Evolutionary conservation across 495 filamentous ascomycete species (phyloP).

Genomic region (Chaetomium tenue): DNA sequence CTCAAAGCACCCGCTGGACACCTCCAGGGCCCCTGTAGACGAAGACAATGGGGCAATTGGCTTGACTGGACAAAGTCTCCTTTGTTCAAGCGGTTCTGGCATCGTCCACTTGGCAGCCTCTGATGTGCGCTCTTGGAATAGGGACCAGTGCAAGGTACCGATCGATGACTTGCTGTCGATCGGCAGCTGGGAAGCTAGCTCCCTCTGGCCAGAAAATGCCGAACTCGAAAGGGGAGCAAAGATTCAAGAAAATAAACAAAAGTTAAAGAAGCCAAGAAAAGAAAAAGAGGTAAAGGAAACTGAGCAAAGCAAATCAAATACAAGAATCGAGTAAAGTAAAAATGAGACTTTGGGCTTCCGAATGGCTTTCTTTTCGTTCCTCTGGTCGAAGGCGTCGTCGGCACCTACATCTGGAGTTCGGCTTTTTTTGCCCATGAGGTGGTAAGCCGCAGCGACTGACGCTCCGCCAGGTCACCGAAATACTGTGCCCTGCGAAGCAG

Average conservation of each 20-base stretch:
- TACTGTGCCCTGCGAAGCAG: background rate
- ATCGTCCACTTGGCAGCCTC: background rate
- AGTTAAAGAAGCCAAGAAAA: no score
- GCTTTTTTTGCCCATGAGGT: no score
- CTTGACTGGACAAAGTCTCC: background rate
- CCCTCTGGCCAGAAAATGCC: no score
- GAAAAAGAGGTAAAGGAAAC: no score
- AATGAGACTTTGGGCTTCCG: no score
- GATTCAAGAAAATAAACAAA: no score
- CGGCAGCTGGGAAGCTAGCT: background rate
- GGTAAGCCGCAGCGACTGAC: slow-evolving; percentile 12
- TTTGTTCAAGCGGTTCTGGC: background rate
- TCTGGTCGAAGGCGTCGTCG: no score
- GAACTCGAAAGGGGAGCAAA: no score
- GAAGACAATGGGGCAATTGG: slow-evolving; percentile 1
- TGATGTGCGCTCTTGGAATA: background rate
- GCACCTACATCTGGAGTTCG: no score
- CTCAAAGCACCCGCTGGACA: background rate
- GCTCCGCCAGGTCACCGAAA: background rate
- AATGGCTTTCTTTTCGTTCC: no score
- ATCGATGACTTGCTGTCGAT: slow-evolving; percentile 7
- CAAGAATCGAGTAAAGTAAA: no score
- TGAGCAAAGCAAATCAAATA: no score
- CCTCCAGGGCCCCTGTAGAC: background rate
- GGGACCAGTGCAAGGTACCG: background rate